These are phyloP conservation scores for Daldinia childiae DNA, from an alignment of 495 filamentous ascomycete genomes.

Conservation along the genomic window DNA sequence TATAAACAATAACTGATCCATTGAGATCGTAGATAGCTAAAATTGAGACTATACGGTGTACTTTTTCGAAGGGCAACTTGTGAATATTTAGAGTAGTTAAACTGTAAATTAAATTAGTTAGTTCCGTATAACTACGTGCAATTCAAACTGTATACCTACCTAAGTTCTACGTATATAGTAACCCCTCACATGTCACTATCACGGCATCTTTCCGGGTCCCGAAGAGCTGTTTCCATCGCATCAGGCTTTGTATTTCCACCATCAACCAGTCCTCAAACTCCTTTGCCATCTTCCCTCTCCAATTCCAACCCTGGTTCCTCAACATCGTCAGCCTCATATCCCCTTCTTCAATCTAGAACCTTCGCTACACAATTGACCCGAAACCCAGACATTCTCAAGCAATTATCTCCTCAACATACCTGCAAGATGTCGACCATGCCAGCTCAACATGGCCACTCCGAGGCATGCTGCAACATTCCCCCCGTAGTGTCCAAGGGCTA, in stretches of 20 bases:
- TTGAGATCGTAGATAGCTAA: constrained; percentile 19
- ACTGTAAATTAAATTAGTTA: too few species aligned
- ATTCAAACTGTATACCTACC: not conserved
- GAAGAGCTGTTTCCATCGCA: constrained; percentile 35
- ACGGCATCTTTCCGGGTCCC: constrained; percentile 37
- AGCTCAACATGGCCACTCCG: constrained; percentile 61
- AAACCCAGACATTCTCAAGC: constrained; percentile 13
- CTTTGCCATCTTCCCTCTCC: constrained; percentile 11
- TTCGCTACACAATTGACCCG: constrained; percentile 10
- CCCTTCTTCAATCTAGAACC: constrained; percentile 2
- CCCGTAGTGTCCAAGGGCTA: constrained; percentile 71
- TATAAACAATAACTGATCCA: constrained; percentile 13
- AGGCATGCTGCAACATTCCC: constrained; percentile 79
- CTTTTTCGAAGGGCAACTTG: too few species aligned
- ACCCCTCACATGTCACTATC: constrained; percentile 27
- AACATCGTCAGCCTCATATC: constrained; percentile 3
- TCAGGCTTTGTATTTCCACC: constrained; percentile 25
- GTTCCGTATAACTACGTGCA: not conserved
- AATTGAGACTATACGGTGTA: not conserved
- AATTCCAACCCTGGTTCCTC: constrained; percentile 20
- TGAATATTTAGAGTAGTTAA: too few species aligned
- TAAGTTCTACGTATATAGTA: not conserved
- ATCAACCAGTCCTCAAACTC: not conserved
- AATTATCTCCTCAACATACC: constrained; percentile 19
- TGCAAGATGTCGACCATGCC: constrained; percentile 63